These are phyloP conservation scores for Phytophthora meadii DNA, from an alignment of 352 stramenopile genomes.

Conservation along the genomic window DNA sequence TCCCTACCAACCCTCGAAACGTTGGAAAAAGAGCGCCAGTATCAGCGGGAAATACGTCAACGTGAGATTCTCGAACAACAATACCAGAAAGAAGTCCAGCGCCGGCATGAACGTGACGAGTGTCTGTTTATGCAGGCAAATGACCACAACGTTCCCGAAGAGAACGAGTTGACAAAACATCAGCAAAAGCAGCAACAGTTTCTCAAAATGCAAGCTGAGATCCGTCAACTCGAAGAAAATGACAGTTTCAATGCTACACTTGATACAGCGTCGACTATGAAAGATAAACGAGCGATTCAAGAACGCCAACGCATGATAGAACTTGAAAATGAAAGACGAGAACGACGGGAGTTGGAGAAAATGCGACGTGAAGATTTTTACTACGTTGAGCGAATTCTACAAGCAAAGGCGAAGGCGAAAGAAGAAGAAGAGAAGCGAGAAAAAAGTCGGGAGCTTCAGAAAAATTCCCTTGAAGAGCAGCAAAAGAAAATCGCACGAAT, in stretches of 20 bases:
- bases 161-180: conserved; percentile 37
- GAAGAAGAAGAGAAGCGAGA: conserved; percentile 30
- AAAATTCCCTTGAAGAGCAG: conserved; percentile 53
- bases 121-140: conserved; percentile 46
- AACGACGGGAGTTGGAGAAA: conserved; percentile 41
- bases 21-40: conserved; percentile 39
- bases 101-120: conserved; percentile 51
- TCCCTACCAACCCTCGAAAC: conserved; percentile 67
- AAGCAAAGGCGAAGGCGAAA: conserved; percentile 38
- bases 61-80: conserved; percentile 53
- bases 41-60: conserved; percentile 47
- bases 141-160: conserved; percentile 45
- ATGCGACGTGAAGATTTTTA: conserved; percentile 68
- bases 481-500: conserved; percentile 55
- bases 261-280: conserved; percentile 4
- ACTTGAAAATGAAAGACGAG: conserved; percentile 34
- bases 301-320: conserved; percentile 36
- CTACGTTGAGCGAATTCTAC: conserved; percentile 57
- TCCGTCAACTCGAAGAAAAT: conserved; percentile 30
- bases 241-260: background rate
- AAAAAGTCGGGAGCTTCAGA: background rate
- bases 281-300: conserved; percentile 36
- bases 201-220: conserved; percentile 35
- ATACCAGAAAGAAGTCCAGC: conserved; percentile 48
- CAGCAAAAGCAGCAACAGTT: conserved; percentile 42